Evolutionary conservation across 164 flowering plant genomes (phyloP).

Genomic region (Berberis vulgaris): DNA sequence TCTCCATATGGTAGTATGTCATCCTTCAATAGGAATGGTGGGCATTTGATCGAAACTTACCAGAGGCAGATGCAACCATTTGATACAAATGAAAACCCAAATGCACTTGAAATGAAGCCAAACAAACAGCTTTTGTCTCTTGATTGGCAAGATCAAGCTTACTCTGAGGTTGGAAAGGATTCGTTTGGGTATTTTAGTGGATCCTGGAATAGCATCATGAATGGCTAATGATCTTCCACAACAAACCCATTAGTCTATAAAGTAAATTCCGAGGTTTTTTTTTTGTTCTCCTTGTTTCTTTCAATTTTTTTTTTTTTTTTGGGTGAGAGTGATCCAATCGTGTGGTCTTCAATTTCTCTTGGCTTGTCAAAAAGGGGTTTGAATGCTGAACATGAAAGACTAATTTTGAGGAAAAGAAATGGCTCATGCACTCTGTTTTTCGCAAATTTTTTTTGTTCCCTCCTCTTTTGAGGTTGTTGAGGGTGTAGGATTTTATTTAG

Average conservation of each 20-base stretch:
- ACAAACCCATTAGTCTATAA: constrained; percentile 32
- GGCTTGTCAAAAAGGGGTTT: too few relatives aligned
- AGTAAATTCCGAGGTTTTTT: too few relatives aligned
- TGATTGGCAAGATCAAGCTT: constrained; percentile 63
- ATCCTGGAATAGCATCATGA: constrained; percentile 44
- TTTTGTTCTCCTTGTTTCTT: too few relatives aligned
- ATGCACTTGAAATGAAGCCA: constrained; percentile 36
- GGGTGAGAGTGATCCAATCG: too few relatives aligned
- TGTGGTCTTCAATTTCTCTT: too few relatives aligned
- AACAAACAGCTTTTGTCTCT: constrained; percentile 43
- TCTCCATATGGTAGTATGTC: constrained; percentile 20
- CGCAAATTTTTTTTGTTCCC: too few relatives aligned
- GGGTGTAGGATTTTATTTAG: too few relatives aligned
- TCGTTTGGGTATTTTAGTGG: constrained; percentile 33
- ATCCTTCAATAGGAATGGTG: constrained; percentile 11
- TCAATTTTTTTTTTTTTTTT: too few relatives aligned
- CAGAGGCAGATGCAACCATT: constrained; percentile 25
- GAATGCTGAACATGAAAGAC: too few relatives aligned
- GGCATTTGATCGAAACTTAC: constrained; percentile 6
- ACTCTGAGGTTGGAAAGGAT: constrained; percentile 35
- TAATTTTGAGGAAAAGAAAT: too few relatives aligned
- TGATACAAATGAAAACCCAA: constrained; percentile 12
- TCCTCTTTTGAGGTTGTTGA: too few relatives aligned
- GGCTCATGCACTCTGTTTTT: too few relatives aligned
- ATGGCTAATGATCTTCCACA: constrained; percentile 41